Percentiles rank a stretch among this genome's conserved stretches.
These are phyloP conservation scores for Taxawa tesnikishii DNA, from an alignment of 2,329 filamentous ascomycete genomes.

Conservation along the genomic window DNA sequence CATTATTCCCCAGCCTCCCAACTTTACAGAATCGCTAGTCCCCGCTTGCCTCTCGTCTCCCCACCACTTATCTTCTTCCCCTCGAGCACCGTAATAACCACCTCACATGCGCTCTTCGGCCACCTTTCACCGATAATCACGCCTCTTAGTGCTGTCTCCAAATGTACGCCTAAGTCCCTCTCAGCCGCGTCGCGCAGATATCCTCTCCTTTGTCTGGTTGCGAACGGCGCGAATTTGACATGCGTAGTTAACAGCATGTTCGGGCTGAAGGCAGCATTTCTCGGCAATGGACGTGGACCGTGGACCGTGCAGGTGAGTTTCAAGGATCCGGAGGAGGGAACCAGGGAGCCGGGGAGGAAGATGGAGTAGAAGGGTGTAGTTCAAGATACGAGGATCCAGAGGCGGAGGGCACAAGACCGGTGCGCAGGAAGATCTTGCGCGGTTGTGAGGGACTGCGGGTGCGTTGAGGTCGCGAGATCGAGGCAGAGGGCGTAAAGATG, in stretches of 20 bases:
- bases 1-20: constrained; percentile 68
- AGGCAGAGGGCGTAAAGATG: constrained; percentile 46
- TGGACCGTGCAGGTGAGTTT: constrained; percentile 92
- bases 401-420: constrained; percentile 82
- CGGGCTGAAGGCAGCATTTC: constrained; percentile 82
- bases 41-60: constrained; percentile 31
- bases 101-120: constrained; percentile 97
- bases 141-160: constrained; percentile 81
- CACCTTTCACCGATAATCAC: constrained; percentile 87
- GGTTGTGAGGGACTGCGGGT: constrained; percentile 56
- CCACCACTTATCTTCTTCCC: constrained; percentile 74
- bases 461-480: constrained; percentile 40
- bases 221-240: constrained; percentile 94
- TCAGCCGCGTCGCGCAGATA: constrained; percentile 80
- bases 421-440: constrained; percentile 83
- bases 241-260: constrained; percentile 86
- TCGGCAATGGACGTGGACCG: constrained; percentile 78
- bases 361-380: constrained; percentile 32
- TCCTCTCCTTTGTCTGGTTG: constrained; percentile 66
- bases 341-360: constrained; percentile 32
- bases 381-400: constrained; percentile 85
- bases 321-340: constrained; percentile 51
- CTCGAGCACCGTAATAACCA: constrained; percentile 85
- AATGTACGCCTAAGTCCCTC: constrained; percentile 77
- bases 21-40: constrained; percentile 18